Percentiles rank a stretch among this genome's conserved stretches.
Conservation (phyloP, 352 stramenopile genomes). For the Globisporangium solare region DNA sequence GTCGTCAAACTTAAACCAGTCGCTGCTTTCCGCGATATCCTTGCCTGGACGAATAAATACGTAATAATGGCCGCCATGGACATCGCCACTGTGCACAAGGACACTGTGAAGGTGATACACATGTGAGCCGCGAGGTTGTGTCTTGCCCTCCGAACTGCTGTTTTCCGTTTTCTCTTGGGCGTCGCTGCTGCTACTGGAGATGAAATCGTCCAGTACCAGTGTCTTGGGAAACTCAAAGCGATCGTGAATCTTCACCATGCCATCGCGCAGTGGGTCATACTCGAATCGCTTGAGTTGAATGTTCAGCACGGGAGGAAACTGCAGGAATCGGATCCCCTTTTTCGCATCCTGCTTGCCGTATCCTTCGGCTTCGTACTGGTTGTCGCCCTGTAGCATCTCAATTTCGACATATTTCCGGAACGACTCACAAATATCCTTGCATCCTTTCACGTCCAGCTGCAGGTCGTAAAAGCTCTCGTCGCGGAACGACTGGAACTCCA, state of each 20-base stretch:
- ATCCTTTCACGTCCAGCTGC: slow-evolving; percentile 91
- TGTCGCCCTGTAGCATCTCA: slow-evolving; percentile 91
- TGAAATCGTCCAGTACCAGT: slow-evolving; percentile 69
- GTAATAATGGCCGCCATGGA: slow-evolving; percentile 87
- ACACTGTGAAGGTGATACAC: slow-evolving; percentile 85
- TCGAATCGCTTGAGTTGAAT: slow-evolving; percentile 92
- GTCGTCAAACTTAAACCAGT: slow-evolving; percentile 86
- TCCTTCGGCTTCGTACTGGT: slow-evolving; percentile 91
- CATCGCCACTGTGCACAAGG: slow-evolving; percentile 81
- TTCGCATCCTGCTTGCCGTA: slow-evolving; percentile 89
- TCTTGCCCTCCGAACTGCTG: neutral
- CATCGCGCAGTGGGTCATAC: slow-evolving; percentile 80
- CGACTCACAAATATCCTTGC: slow-evolving; percentile 81
- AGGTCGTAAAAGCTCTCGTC: slow-evolving; percentile 93
- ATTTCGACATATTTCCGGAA: slow-evolving; percentile 91
- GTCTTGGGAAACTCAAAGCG: slow-evolving; percentile 83
- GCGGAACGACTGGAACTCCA: slow-evolving; percentile 84
- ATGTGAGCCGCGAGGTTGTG: slow-evolving; percentile 15
- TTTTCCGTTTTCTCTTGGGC: neutral
- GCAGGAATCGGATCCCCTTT: slow-evolving; percentile 82
- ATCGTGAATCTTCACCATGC: slow-evolving; percentile 89
- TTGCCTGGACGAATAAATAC: slow-evolving; percentile 84
- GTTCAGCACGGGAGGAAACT: slow-evolving; percentile 88
- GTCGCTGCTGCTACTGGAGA: slow-evolving; percentile 16
- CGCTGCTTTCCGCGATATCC: slow-evolving; percentile 47